Evolutionary conservation across 2,329 filamentous ascomycete species (phyloP).

Genomic region (Ophiostoma piceae): DNA sequence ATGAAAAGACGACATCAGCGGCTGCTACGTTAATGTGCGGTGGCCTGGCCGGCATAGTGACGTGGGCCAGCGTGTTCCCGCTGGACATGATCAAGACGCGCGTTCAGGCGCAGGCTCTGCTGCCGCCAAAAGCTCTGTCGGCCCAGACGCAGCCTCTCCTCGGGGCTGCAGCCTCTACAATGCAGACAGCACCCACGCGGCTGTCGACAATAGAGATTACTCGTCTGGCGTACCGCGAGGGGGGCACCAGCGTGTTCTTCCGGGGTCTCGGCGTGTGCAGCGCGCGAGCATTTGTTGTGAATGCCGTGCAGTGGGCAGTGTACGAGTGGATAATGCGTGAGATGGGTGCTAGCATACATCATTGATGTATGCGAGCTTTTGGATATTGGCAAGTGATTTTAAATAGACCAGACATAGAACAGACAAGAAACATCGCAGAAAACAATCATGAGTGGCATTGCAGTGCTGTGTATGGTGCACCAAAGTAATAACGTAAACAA

Average conservation of each 20-base stretch:
- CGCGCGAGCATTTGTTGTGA: constrained; percentile 81
- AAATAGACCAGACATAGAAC: not conserved
- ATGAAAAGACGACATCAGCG: constrained; percentile 17
- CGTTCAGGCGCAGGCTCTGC: constrained; percentile 66
- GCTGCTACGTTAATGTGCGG: constrained; percentile 71
- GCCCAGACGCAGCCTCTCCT: constrained; percentile 34
- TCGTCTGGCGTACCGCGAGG: constrained; percentile 58
- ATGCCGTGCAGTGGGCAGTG: constrained; percentile 86
- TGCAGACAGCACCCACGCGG: constrained; percentile 12
- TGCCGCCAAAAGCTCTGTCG: constrained; percentile 23
- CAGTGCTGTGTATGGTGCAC: not conserved
- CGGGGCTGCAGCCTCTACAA: constrained; percentile 13
- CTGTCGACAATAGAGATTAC: constrained; percentile 59
- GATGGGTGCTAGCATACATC: constrained; percentile 35
- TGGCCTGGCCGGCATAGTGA: constrained; percentile 78
- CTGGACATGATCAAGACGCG: constrained; percentile 89
- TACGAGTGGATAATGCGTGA: constrained; percentile 82
- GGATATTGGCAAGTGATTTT: not conserved
- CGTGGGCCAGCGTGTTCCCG: constrained; percentile 87
- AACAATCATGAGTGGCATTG: not conserved
- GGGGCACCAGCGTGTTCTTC: constrained; percentile 62
- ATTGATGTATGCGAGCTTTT: not conserved
- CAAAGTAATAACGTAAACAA: not conserved
- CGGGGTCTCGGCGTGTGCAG: constrained; percentile 75
- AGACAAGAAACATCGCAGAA: not conserved